phyloP scores from a whole-genome alignment of 805 yeast species.

The Myxozyma nipponensis region DNA sequence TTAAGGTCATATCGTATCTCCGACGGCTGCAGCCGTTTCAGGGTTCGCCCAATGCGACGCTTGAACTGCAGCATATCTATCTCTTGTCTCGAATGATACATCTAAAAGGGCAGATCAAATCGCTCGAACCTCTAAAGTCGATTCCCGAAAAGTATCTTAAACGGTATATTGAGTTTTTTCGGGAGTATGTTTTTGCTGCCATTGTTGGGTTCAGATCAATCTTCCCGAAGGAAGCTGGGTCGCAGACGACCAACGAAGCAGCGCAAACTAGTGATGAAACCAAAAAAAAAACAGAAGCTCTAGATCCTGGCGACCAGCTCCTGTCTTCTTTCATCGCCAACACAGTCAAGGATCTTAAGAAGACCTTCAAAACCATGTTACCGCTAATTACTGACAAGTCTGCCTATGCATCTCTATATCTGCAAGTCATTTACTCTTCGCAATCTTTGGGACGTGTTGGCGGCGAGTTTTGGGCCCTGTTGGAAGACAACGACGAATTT shows the following conservation, averaged over 20 bases:
- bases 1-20: constrained; percentile 74
- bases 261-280: neutral
- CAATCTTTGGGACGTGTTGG: constrained; percentile 72
- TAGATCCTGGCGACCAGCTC: constrained; percentile 23
- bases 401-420: constrained; percentile 56
- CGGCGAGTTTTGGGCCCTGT: constrained; percentile 56
- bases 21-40: constrained; percentile 48
- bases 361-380: constrained; percentile 26
- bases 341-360: constrained; percentile 29
- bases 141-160: constrained; percentile 63
- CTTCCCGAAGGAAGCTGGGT: constrained; percentile 45
- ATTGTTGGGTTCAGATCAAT: constrained; percentile 62
- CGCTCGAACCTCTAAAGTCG: constrained; percentile 53
- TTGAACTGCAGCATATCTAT: constrained; percentile 52
- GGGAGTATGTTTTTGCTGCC: constrained; percentile 78
- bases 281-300: neutral
- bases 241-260: constrained; percentile 8
- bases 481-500: constrained; percentile 13
- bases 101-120: constrained; percentile 57
- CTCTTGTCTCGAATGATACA: constrained; percentile 66
- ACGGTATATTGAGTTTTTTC: constrained; percentile 72
- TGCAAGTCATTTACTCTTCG: constrained; percentile 87
- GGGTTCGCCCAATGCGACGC: constrained; percentile 31
- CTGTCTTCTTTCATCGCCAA: constrained; percentile 34
- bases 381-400: constrained; percentile 35